phyloP scores from a whole-genome alignment of 2,329 filamentous ascomycete species.

The Penicillium sp. region DNA sequence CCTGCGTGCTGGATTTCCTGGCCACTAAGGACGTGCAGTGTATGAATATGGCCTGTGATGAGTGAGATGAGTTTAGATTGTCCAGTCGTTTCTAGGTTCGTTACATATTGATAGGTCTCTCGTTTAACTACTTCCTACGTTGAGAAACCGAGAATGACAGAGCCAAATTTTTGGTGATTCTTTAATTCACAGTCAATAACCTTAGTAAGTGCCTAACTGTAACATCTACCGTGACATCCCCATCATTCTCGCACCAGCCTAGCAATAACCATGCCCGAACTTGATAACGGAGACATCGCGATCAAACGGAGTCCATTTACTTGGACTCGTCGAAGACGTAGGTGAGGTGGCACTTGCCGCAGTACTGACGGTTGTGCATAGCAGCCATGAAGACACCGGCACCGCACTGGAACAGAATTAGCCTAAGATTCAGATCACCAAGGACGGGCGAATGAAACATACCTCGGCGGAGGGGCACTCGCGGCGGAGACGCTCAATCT shows the following conservation, averaged over 20 bases:
- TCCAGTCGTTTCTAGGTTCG: background rate
- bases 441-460: conserved; percentile 39
- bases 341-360: conserved; percentile 66
- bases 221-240: conserved; percentile 17
- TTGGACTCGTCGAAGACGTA: conserved; percentile 66
- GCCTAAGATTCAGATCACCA: conserved; percentile 25
- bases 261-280: conserved; percentile 12
- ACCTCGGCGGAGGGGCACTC: conserved; percentile 92
- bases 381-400: conserved; percentile 99
- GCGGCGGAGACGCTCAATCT: conserved; percentile 98
- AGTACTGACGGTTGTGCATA: conserved; percentile 99
- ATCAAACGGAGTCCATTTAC: conserved; percentile 35
- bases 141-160: conserved; percentile 7
- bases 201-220: conserved; percentile 13
- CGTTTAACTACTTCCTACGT: background rate
- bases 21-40: background rate
- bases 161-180: conserved; percentile 10
- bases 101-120: background rate
- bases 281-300: conserved; percentile 12
- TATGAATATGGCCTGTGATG: background rate
- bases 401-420: conserved; percentile 66
- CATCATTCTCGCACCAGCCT: conserved; percentile 9
- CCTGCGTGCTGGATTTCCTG: conserved; percentile 28
- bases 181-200: conserved; percentile 18
- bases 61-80: background rate